phyloP scores from a whole-genome alignment of 352 stramenopile species.

The Phytophthora litchii region DNA sequence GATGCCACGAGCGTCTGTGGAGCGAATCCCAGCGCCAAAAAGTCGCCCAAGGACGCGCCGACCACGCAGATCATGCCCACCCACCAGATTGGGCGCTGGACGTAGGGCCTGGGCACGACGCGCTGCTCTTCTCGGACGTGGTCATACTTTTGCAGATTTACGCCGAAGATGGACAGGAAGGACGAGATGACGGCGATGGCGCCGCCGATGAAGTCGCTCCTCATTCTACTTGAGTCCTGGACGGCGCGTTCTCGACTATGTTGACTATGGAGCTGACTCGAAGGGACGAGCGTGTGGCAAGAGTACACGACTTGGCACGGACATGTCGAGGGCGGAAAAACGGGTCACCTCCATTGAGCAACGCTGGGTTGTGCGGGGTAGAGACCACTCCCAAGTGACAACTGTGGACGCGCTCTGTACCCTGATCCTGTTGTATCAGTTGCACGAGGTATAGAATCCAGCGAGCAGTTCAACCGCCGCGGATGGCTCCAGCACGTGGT shows the following conservation, averaged over 20 bases:
- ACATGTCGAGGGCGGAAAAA: slow-evolving; percentile 17
- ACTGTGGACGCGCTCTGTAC: slow-evolving; percentile 9
- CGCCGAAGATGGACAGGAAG: slow-evolving; percentile 88
- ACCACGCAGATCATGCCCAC: slow-evolving; percentile 89
- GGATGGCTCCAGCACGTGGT: slow-evolving; percentile 11
- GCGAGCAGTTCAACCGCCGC: slow-evolving; percentile 19
- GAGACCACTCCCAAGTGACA: not conserved
- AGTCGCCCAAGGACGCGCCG: slow-evolving; percentile 81
- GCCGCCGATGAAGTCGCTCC: slow-evolving; percentile 63
- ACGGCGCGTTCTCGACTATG: slow-evolving; percentile 28
- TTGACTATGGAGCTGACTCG: slow-evolving; percentile 12
- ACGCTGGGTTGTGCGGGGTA: not conserved
- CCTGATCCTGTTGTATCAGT: slow-evolving; percentile 16
- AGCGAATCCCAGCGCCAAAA: slow-evolving; percentile 86
- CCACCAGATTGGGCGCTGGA: slow-evolving; percentile 86
- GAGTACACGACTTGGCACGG: slow-evolving; percentile 10
- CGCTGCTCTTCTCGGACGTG: slow-evolving; percentile 86
- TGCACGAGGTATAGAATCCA: slow-evolving; percentile 32
- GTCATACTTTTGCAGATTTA: slow-evolving; percentile 93
- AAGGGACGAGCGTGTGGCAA: slow-evolving; percentile 24
- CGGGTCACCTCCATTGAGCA: slow-evolving; percentile 5
- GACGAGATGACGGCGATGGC: slow-evolving; percentile 76
- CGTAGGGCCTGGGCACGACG: slow-evolving; percentile 76
- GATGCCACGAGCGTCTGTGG: slow-evolving; percentile 87
- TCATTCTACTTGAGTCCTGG: slow-evolving; percentile 19